Evolutionary conservation across 2,329 filamentous ascomycete genomes (phyloP).

Genomic region (Xylaria sp.): DNA sequence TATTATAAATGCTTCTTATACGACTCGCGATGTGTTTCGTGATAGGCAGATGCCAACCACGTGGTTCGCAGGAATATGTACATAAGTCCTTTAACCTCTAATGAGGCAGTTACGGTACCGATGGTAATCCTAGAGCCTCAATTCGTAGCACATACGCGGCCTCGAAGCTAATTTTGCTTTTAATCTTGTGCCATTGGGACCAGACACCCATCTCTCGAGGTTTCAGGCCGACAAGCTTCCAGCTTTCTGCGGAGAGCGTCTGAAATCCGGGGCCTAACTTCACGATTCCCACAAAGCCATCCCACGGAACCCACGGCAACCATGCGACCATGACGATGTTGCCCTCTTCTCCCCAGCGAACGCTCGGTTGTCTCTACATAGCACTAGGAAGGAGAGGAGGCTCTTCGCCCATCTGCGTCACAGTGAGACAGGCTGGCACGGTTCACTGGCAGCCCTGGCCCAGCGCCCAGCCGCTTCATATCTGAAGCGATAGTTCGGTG

Average conservation of each 20-base stretch:
- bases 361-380: background rate
- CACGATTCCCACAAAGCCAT: background rate
- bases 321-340: background rate
- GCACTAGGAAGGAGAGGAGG: background rate
- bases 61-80: slow-evolving; percentile 11
- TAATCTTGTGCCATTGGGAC: slow-evolving; percentile 16
- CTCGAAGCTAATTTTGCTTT: slow-evolving; percentile 21
- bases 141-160: slow-evolving; percentile 25
- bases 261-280: background rate
- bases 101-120: background rate
- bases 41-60: slow-evolving; percentile 8
- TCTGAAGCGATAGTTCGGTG: slow-evolving; percentile 9
- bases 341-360: background rate
- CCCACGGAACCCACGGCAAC: background rate
- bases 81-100: slow-evolving; percentile 6
- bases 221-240: slow-evolving; percentile 19
- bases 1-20: too few species aligned
- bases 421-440: slow-evolving; percentile 12
- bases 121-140: slow-evolving; percentile 8
- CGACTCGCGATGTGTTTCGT: background rate
- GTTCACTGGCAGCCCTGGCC: slow-evolving; percentile 8
- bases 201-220: slow-evolving; percentile 11
- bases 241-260: background rate
- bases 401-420: slow-evolving; percentile 17
- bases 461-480: slow-evolving; percentile 9